Evolutionary conservation across 108 stramenopile genomes (phyloP).

Genomic region (Nannochloropsis gaditana): DNA sequence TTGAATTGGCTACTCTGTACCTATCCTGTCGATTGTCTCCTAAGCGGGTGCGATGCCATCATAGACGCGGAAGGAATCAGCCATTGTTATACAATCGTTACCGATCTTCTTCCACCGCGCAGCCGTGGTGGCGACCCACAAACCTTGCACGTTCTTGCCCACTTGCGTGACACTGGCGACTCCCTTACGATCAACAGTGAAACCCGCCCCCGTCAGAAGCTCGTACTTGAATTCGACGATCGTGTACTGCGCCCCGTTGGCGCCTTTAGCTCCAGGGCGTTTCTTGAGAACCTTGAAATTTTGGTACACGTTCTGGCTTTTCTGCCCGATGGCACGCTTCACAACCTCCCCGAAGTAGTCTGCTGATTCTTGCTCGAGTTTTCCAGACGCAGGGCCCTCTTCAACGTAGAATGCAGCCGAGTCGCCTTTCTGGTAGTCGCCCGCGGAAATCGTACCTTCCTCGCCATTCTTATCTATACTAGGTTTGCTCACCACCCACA

Average conservation of each 20-base stretch:
- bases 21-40: background rate
- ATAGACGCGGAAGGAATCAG: background rate
- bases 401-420: slow-evolving; percentile 78
- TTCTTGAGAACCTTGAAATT: slow-evolving; percentile 81
- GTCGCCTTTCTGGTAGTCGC: slow-evolving; percentile 93
- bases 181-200: slow-evolving; percentile 83
- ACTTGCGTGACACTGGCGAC: slow-evolving; percentile 73
- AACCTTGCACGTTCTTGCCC: slow-evolving; percentile 31
- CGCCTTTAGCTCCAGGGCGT: slow-evolving; percentile 56
- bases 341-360: slow-evolving; percentile 63
- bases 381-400: background rate
- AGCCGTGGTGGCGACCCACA: slow-evolving; percentile 44
- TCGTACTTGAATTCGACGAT: slow-evolving; percentile 87
- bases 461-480: slow-evolving; percentile 85
- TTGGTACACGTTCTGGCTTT: slow-evolving; percentile 81
- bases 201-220: slow-evolving; percentile 87
- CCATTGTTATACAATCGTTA: slow-evolving; percentile 11
- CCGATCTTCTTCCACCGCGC: slow-evolving; percentile 29
- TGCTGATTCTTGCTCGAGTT: slow-evolving; percentile 52
- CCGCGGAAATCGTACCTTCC: slow-evolving; percentile 86
- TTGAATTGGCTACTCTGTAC: background rate
- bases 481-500: slow-evolving; percentile 80
- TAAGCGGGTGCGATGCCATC: background rate
- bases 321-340: slow-evolving; percentile 66
- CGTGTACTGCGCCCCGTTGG: slow-evolving; percentile 61